Evolutionary conservation across 2,329 filamentous ascomycete species (phyloP).

Genomic region (Colletotrichum sidae): DNA sequence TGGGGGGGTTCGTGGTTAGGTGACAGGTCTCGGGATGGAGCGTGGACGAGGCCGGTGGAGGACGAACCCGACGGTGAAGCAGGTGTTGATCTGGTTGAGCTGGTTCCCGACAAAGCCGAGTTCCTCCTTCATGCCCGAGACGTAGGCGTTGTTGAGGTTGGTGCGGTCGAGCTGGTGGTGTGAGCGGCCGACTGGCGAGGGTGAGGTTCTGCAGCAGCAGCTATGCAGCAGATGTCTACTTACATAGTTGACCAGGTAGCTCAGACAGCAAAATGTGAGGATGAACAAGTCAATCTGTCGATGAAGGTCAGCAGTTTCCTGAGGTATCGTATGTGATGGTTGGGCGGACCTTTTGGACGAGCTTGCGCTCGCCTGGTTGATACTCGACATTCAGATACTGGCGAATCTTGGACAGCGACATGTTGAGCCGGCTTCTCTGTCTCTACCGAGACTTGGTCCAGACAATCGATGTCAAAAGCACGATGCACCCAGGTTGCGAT

Average conservation of each 20-base stretch:
- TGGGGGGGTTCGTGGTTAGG: neutral
- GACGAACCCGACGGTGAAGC: slow-evolving; percentile 57
- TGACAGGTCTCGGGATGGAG: neutral
- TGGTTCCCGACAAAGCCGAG: slow-evolving; percentile 48
- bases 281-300: slow-evolving; percentile 67
- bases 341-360: slow-evolving; percentile 63
- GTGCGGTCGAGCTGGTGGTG: slow-evolving; percentile 35
- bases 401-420: slow-evolving; percentile 39
- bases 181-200: neutral
- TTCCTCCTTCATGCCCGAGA: slow-evolving; percentile 53
- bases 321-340: neutral
- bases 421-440: neutral
- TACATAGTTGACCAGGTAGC: slow-evolving; percentile 67
- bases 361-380: slow-evolving; percentile 53
- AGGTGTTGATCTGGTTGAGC: slow-evolving; percentile 65
- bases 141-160: slow-evolving; percentile 51
- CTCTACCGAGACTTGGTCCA: neutral
- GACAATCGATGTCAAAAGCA: too few species aligned
- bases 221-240: slow-evolving; percentile 36
- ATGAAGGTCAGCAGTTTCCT: neutral
- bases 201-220: neutral
- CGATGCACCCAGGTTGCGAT: too few species aligned
- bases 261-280: slow-evolving; percentile 71
- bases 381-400: slow-evolving; percentile 49
- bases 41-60: neutral